phyloP scores from a whole-genome alignment of 164 flowering plant genomes.

The Sedum album region DNA sequence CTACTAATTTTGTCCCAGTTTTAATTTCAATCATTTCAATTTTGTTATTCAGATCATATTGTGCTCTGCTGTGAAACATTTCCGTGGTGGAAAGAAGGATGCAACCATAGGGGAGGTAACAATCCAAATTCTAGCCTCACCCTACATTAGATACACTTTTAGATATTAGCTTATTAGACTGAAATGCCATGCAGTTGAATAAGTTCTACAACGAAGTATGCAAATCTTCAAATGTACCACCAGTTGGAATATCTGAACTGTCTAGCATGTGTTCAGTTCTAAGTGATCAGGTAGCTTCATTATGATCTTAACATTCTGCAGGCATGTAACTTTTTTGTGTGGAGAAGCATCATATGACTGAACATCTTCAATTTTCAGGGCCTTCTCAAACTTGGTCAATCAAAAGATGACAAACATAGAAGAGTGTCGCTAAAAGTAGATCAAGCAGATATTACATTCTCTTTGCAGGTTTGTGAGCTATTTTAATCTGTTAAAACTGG shows the following conservation, averaged over 20 bases:
- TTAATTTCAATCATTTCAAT: not conserved
- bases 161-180: not conserved
- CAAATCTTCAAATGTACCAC: conserved; percentile 52
- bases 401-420: conserved; percentile 56
- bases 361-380: conserved; percentile 47
- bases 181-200: conserved; percentile 45
- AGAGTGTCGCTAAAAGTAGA: conserved; percentile 67
- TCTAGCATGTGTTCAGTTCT: conserved; percentile 75
- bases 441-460: conserved; percentile 69
- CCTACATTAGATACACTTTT: not conserved
- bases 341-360: not conserved
- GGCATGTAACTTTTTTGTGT: not conserved
- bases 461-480: conserved; percentile 56
- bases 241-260: conserved; percentile 58
- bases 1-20: not conserved
- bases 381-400: conserved; percentile 62
- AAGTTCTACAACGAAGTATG: conserved; percentile 62
- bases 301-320: not conserved
- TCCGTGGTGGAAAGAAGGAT: conserved; percentile 60
- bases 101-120: conserved; percentile 67
- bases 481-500: not conserved
- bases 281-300: conserved; percentile 63
- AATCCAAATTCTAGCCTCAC: not conserved
- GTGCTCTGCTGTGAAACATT: conserved; percentile 74
- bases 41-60: conserved; percentile 50